Evolutionary conservation across 768 basidiomycete genomes (phyloP).

Genomic region (Lanmaoa rubissima): DNA sequence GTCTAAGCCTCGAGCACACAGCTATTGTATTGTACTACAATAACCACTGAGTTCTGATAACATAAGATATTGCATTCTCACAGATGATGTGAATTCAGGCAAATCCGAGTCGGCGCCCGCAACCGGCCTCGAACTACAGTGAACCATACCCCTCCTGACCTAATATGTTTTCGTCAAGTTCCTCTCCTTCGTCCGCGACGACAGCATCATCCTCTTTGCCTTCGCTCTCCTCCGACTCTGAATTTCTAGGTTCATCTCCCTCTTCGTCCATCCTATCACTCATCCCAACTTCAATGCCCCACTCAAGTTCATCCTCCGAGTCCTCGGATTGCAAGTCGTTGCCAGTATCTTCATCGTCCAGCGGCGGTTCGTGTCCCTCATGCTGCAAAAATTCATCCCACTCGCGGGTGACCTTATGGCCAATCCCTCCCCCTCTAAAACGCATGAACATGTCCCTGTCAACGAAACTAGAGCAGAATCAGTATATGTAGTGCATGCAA

Average conservation of each 20-base stretch:
- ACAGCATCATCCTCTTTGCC: neutral
- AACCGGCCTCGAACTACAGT: neutral
- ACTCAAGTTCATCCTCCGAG: neutral
- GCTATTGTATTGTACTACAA: no score
- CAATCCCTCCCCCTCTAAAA: neutral
- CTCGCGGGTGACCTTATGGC: slow-evolving; percentile 1
- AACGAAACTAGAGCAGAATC: neutral
- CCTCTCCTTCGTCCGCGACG: neutral
- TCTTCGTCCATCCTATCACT: neutral
- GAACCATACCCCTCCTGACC: slow-evolving; percentile 2
- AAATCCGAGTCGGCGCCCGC: no score
- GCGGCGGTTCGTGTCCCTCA: neutral
- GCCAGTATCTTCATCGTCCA: neutral
- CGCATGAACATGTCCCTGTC: neutral
- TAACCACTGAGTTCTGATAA: no score
- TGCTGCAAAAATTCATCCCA: slow-evolving; percentile 10
- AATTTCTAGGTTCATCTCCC: no score
- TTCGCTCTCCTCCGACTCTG: neutral
- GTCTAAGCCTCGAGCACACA: no score
- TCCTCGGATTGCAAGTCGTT: neutral
- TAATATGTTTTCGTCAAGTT: slow-evolving; percentile 7
- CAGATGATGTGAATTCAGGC: no score
- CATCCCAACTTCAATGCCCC: neutral
- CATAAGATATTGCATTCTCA: no score
- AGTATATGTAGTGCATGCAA: neutral